Percentiles rank a stretch among this genome's conserved stretches.
phyloP scores from a whole-genome alignment of 192 early-diverging fungal species.

The Backusella tuberculispora region DNA sequence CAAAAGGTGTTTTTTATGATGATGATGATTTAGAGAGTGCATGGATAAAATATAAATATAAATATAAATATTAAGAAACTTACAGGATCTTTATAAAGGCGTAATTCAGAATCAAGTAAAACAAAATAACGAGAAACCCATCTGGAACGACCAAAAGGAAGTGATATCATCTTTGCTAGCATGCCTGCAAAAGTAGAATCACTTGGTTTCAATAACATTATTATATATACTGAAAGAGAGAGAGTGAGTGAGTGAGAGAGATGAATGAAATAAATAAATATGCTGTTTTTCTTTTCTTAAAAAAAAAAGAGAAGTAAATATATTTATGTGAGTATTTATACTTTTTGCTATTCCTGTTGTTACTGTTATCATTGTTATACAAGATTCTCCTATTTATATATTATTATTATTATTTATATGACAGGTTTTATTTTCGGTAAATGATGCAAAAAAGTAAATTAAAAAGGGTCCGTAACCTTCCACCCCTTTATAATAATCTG shows the following conservation, averaged over 20 bases:
- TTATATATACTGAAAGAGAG: not conserved
- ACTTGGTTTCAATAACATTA: not conserved
- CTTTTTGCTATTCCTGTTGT: too few species aligned
- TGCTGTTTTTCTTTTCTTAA: not conserved
- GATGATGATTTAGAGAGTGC: not conserved
- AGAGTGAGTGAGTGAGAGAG: not conserved
- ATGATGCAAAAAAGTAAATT: too few species aligned
- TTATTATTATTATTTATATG: too few species aligned
- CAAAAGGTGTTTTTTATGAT: not conserved
- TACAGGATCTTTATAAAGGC: slow-evolving; percentile 34
- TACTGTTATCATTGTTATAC: too few species aligned
- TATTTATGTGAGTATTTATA: not conserved
- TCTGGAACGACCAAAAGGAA: slow-evolving; percentile 25
- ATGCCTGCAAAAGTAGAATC: slow-evolving; percentile 16
- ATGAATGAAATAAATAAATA: not conserved
- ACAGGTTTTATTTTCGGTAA: too few species aligned
- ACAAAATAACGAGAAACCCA: slow-evolving; percentile 35
- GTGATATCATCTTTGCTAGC: slow-evolving; percentile 19
- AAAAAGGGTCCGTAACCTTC: too few species aligned
- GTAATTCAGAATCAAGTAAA: slow-evolving; percentile 31
- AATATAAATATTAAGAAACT: not conserved
- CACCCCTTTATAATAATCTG: too few species aligned
- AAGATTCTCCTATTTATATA: too few species aligned
- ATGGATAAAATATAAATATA: not conserved
- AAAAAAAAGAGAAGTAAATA: not conserved